Evolutionary conservation across 2,329 filamentous ascomycete species (phyloP), one percentile per base, ranked within the genome.

Genomic region (Exophiala calicioides): DNA sequence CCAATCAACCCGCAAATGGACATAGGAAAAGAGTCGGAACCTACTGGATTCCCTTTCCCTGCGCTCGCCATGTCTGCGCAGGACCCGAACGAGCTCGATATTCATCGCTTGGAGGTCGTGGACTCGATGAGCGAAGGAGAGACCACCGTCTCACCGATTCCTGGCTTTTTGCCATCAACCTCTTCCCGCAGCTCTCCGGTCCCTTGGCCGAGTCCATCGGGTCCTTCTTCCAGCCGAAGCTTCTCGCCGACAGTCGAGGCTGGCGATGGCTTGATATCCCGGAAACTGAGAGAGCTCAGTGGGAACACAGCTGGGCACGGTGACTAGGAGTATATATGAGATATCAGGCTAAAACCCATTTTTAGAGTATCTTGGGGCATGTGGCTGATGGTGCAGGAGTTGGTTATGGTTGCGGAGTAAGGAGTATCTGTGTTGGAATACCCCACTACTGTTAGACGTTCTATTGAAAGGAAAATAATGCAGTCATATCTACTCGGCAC

Each of bases 191-290:
- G 40, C 16, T 59, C 57, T 18, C 56, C 53, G 6, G 33, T 57
- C 10, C 53, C 56, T 18, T 56, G 53, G 53, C 36, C 43, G 8
- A 13, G 33, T 12, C 40, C 47, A 19, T 19, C 33, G 26, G 26
- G 41, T 10, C 16, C 33, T 34, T 33, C 41, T 6, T 38, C 47
- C 7, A 29, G 44, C 10, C 44, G 52, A 21, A 43, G 45, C 20
- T 50, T 55, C 13, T 53, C 53, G 18, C 45, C 56, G 8, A 39
- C 56, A 9, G 47, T 50, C 5, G 53, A 57, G 33, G 51, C 46
- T 9, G 54, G 56, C 26, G 47, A 57, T 35, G 52, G 55, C 6
- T 21, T 59, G 23, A 38, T 59, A 9, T 59, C 57, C 9, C 53
- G 45, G 31, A 51, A 59, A 29, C 39, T 59, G 5, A 45, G 44